Base-by-base conservation (phyloP, 495 filamentous ascomycete species). In the Patellaria atrata region DNA sequence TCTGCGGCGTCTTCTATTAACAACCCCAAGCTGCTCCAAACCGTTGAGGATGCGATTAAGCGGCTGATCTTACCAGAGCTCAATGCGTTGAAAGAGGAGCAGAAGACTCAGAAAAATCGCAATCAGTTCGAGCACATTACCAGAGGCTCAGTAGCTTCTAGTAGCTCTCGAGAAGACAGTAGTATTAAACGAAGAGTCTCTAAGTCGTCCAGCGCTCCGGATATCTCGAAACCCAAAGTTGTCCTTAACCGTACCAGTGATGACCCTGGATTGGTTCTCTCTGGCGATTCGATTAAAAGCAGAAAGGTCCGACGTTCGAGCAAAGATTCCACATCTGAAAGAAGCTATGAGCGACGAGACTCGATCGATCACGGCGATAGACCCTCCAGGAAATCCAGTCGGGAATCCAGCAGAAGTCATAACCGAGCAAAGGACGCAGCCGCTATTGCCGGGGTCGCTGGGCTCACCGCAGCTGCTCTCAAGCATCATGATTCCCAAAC, bases 31-130 rank as follows among this genome's bases (percentile, higher is more conserved):
- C 59, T 97, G n/a, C 69, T 96, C 4, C 82, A 91, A 53, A 86
- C 85, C 0, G 87, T 97, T 5, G 87, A 96, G 56, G 87, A 94
- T 61, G 84, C 89, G 14, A 96, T 97, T 44, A 77, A 81, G 31
- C 71, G 86, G 27, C 62, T 96, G 30, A 93, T 96, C 31, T 59
- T 96, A 1, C 91, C 89, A 0, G 87, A 97, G 52, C 64, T 97
- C 29, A 83, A 82, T 34, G 82, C 82, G 20, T 64, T 96, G 28
- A 94, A 93, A 57, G 73, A 82, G 49, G 82, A 92, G 47, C 81
- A 91, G 51, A 83, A 77, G 40, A 63, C 68, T 22, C 68, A 71
- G 30, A 55, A 66, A 35, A 76, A 73, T 44, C 62, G 56, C 18
- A 45, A 38, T 39, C 74, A 70, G 32, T 76, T 70, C 37, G 75